Evolutionary conservation across 2,329 filamentous ascomycete genomes (phyloP).

Genomic region (Alternaria triticimaculans): DNA sequence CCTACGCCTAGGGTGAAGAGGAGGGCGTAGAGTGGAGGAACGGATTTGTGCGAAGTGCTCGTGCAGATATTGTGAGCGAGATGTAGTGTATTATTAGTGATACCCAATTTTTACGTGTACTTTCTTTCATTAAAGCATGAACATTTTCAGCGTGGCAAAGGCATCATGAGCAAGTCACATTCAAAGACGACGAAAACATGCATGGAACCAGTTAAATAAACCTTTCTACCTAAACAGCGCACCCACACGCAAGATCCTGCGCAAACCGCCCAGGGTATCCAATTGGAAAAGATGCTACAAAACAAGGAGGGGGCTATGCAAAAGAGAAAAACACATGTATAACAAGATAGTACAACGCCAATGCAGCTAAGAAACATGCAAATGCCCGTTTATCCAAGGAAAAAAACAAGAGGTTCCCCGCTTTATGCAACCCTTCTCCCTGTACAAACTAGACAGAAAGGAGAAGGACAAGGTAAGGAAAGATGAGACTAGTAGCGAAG

Average conservation of each 20-base stretch:
- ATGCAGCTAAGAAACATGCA: background rate
- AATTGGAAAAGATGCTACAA: background rate
- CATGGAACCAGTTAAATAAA: background rate
- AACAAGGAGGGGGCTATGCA: background rate
- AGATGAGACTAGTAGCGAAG: background rate
- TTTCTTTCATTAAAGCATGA: background rate
- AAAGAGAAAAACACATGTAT: background rate
- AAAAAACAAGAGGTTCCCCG: background rate
- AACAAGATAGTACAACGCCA: background rate
- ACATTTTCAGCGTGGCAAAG: background rate
- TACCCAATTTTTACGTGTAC: background rate
- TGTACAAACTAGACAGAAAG: background rate
- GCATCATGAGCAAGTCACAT: background rate
- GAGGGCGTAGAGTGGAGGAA: background rate
- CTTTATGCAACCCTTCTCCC: background rate
- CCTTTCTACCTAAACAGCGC: background rate
- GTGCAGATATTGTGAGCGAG: conserved; percentile 13
- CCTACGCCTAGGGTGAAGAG: conserved; percentile 32
- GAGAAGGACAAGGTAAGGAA: background rate
- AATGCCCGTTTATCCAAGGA: background rate
- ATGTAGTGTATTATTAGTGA: background rate
- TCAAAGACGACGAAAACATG: background rate
- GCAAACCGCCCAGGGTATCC: background rate
- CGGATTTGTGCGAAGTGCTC: conserved; percentile 35
- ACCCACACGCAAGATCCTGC: background rate